These are phyloP conservation scores for Barbarea vulgaris DNA, from an alignment of 345 rosid genomes.

Conservation along the genomic window DNA sequence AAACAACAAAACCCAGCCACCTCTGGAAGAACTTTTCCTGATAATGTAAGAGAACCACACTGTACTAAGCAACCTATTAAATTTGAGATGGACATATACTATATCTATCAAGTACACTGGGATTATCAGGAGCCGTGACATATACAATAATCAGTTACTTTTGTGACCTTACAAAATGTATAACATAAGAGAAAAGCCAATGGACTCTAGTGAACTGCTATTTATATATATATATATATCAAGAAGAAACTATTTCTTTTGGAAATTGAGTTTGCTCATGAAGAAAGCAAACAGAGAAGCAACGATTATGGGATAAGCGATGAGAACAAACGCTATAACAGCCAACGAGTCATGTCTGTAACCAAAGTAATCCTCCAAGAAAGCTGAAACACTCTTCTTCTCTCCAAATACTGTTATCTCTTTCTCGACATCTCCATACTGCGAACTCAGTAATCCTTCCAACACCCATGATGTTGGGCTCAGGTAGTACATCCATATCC, in stretches of 20 bases:
- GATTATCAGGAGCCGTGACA: background rate
- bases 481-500: slow-evolving; percentile 48
- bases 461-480: slow-evolving; percentile 49
- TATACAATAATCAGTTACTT: background rate
- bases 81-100: too few relatives aligned
- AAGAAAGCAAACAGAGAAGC: slow-evolving; percentile 43
- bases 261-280: slow-evolving; percentile 46
- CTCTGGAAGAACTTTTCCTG: too few relatives aligned
- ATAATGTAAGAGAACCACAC: too few relatives aligned
- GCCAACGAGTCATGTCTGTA: slow-evolving; percentile 24
- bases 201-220: background rate
- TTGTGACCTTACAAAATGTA: background rate
- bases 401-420: slow-evolving; percentile 42
- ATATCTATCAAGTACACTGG: background rate
- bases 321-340: slow-evolving; percentile 37
- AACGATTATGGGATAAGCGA: slow-evolving; percentile 31
- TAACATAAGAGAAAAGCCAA: too few relatives aligned
- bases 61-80: too few relatives aligned
- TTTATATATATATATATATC: too few relatives aligned
- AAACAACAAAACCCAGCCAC: too few relatives aligned
- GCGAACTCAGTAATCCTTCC: slow-evolving; percentile 41
- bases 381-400: slow-evolving; percentile 36
- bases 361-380: slow-evolving; percentile 44
- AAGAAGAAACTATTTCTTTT: slow-evolving; percentile 37
- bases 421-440: slow-evolving; percentile 41